Evolutionary conservation across 345 rosid genomes (phyloP).

Genomic region (Moringa oleifera): DNA sequence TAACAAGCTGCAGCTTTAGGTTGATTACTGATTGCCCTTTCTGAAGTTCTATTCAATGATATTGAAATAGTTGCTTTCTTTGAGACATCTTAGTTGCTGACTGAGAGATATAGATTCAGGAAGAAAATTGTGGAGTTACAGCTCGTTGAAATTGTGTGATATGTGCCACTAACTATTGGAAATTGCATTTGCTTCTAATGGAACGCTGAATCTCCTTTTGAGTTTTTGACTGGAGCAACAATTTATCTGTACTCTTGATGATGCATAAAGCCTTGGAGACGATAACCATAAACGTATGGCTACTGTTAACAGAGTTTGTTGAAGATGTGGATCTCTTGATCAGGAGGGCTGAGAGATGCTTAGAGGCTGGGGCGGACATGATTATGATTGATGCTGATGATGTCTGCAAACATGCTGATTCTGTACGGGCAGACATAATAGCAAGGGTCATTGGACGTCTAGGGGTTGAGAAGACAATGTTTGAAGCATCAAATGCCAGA

Average conservation of each 20-base stretch:
- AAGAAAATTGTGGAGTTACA: neutral
- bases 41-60: no score
- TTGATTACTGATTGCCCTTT: neutral
- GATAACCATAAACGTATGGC: conserved; percentile 1
- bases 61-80: neutral
- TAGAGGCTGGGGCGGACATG: conserved; percentile 92
- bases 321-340: conserved; percentile 84
- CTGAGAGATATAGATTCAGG: neutral
- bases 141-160: neutral
- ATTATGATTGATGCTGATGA: conserved; percentile 94
- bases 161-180: no score
- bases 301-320: conserved; percentile 45
- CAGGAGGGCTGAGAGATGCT: conserved; percentile 91
- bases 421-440: conserved; percentile 66
- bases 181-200: neutral
- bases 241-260: neutral
- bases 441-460: conserved; percentile 79
- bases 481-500: conserved; percentile 69
- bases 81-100: neutral
- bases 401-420: conserved; percentile 60
- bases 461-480: conserved; percentile 92
- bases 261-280: neutral
- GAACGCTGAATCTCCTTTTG: neutral
- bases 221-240: no score
- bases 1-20: neutral